phyloP scores from a whole-genome alignment of 164 flowering plant genomes.

The Annona cherimola region DNA sequence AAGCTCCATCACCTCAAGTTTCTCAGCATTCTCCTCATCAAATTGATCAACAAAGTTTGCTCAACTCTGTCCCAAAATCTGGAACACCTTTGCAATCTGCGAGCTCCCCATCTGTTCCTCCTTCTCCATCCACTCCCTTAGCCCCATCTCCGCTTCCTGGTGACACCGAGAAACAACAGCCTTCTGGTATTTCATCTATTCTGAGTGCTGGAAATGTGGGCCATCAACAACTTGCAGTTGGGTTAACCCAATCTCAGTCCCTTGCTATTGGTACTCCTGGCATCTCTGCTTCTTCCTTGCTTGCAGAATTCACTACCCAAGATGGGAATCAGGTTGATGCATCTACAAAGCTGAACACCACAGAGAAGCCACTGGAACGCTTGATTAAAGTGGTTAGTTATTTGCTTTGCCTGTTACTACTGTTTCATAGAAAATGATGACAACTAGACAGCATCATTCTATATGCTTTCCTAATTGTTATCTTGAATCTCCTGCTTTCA shows the following conservation, averaged over 20 bases:
- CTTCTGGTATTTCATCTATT: conserved; percentile 45
- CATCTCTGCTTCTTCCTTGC: conserved; percentile 90
- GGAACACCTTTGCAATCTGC: conserved; percentile 76
- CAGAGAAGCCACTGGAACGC: conserved; percentile 80
- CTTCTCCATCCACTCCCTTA: conserved; percentile 81
- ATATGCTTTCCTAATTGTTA: background rate
- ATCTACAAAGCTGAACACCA: conserved; percentile 42
- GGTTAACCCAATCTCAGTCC: conserved; percentile 38
- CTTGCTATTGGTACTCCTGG: conserved; percentile 92
- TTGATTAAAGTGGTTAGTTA: conserved; percentile 68
- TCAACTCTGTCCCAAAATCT: conserved; percentile 43
- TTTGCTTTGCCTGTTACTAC: background rate
- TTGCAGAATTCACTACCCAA: conserved; percentile 59
- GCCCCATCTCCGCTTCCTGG: conserved; percentile 84
- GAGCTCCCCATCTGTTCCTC: conserved; percentile 68
- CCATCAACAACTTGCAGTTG: conserved; percentile 40
- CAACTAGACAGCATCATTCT: background rate
- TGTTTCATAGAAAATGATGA: background rate
- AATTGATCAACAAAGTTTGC: conserved; percentile 70
- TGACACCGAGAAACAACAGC: conserved; percentile 57
- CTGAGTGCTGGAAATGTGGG: conserved; percentile 59
- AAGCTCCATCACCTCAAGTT: conserved; percentile 68
- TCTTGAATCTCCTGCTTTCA: background rate
- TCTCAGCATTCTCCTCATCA: conserved; percentile 76
- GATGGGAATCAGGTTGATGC: conserved; percentile 56